Percentiles rank a stretch among this genome's conserved stretches.
phyloP scores from a whole-genome alignment of 306 rosid genomes.

The Inga oerstediana region DNA sequence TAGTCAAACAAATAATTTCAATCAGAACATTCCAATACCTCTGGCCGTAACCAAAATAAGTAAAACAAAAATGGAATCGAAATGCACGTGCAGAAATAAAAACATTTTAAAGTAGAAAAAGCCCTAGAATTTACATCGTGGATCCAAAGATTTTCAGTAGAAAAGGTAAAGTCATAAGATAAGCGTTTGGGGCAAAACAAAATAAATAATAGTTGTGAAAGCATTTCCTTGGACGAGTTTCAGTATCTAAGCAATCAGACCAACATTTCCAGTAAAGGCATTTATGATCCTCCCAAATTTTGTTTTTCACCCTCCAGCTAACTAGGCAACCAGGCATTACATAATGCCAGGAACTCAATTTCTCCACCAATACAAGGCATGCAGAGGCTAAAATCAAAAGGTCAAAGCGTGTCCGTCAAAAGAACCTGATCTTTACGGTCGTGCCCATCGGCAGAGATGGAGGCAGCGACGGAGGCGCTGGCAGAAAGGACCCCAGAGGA shows the following conservation, averaged over 20 bases:
- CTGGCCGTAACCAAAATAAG: not conserved
- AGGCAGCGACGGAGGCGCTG: constrained; percentile 81
- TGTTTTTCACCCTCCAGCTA: not conserved
- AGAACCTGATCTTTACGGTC: constrained; percentile 79
- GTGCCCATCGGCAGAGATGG: constrained; percentile 69
- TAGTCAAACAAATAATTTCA: not conserved
- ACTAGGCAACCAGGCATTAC: not conserved
- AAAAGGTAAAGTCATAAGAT: not conserved
- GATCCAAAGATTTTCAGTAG: not conserved
- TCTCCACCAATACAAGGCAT: not conserved
- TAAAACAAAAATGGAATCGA: not conserved
- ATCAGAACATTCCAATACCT: not conserved
- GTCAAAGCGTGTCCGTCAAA: not conserved
- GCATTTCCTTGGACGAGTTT: not conserved
- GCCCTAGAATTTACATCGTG: not conserved
- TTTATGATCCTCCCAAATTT: not conserved
- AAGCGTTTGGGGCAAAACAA: not conserved
- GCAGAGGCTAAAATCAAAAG: not conserved
- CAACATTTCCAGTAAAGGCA: constrained; percentile 1
- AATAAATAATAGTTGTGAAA: not conserved
- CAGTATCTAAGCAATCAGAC: not conserved
- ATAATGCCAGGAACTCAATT: not conserved
- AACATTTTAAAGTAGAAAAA: not conserved
- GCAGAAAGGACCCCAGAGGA: constrained; percentile 91
- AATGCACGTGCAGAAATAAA: not conserved